phyloP scores from a whole-genome alignment of 2,329 filamentous ascomycete genomes.

The Thelonectria blattea region DNA sequence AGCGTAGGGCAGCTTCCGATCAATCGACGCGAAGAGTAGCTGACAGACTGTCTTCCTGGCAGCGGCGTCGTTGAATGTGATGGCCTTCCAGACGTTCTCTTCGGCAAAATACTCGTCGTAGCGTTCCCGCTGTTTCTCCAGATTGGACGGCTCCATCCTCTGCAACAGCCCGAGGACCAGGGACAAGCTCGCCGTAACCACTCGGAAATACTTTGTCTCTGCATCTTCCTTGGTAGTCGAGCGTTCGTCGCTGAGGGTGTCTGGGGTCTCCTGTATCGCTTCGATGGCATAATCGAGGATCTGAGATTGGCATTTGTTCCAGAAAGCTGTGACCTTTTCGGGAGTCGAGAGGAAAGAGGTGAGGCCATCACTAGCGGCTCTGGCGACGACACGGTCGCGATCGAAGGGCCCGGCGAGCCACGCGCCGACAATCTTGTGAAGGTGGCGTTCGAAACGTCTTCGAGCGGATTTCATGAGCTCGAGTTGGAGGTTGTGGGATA shows the following conservation, averaged over 20 bases:
- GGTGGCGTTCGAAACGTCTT: slow-evolving; percentile 81
- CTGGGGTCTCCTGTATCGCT: slow-evolving; percentile 78
- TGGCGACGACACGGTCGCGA: slow-evolving; percentile 76
- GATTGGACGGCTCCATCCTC: slow-evolving; percentile 56
- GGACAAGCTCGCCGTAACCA: slow-evolving; percentile 63
- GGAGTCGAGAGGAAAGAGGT: slow-evolving; percentile 76
- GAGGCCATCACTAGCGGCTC: slow-evolving; percentile 79
- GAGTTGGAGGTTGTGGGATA: slow-evolving; percentile 77
- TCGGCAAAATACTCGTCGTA: slow-evolving; percentile 73
- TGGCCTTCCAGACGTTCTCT: slow-evolving; percentile 69
- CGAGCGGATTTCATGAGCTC: slow-evolving; percentile 67
- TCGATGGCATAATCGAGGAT: slow-evolving; percentile 84
- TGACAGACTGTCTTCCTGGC: slow-evolving; percentile 60
- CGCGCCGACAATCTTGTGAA: slow-evolving; percentile 80
- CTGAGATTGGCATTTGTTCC: slow-evolving; percentile 79
- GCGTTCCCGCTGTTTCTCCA: slow-evolving; percentile 63
- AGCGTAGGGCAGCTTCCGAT: slow-evolving; percentile 54
- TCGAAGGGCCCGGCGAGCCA: slow-evolving; percentile 94
- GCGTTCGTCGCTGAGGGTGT: slow-evolving; percentile 88
- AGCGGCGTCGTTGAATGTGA: slow-evolving; percentile 65
- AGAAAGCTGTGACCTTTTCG: slow-evolving; percentile 79
- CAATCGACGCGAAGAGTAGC: slow-evolving; percentile 56
- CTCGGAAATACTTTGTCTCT: slow-evolving; percentile 82
- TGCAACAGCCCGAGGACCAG: slow-evolving; percentile 61
- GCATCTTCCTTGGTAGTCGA: slow-evolving; percentile 85